Base-by-base conservation (phyloP, 208 protist species). In the Trypanosoma rangeli region DNA sequence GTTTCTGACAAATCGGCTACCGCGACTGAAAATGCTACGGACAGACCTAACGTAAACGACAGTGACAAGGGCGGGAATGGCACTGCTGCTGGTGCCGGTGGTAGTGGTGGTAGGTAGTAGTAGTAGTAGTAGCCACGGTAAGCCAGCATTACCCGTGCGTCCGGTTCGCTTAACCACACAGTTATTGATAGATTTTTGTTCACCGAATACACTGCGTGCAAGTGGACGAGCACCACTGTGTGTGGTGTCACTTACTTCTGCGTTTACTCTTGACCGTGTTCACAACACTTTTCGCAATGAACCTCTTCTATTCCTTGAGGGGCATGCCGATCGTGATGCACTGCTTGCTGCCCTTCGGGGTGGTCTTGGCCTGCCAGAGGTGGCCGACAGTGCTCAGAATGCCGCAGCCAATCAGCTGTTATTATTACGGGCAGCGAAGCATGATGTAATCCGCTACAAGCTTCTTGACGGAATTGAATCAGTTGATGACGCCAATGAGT, bases 241-340 rank as follows among this genome's bases (percentile, higher is more conserved):
- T 61, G 80, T 92, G 37, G 65, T 94, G 18, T 68, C 68, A 50
- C 65, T 90, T 24, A 69, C 73, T 18, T 55, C 65, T 12, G 61
- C n/a, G 8, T 72, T 84, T 22, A 15, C 64, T n/a, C 66, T 92
- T 26, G 57, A 75, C 12, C 16, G 39, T 5, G 68, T 89, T 18
- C 68, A 86, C 56, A 31, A 33, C 31, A 46, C 42, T 33, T 92
- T 89, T 55, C 33, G 65, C 22, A 73, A 82, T 62, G 86, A 94
- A 50, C 81, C 89, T 20, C 46, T 94, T n/a, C 24, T 92, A 31
- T 91, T 94, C 70, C 82, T 94, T 26, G 76, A 94, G 63, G 82
- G 70, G 1, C 29, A 67, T n/a, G 22, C 22, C 0, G 66, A 74
- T 26, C 59, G 56, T 33, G 66, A 68, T 29, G 50, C 66, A 10